phyloP scores from a whole-genome alignment of 805 yeast species.

The Isabelozyma gotoi region DNA sequence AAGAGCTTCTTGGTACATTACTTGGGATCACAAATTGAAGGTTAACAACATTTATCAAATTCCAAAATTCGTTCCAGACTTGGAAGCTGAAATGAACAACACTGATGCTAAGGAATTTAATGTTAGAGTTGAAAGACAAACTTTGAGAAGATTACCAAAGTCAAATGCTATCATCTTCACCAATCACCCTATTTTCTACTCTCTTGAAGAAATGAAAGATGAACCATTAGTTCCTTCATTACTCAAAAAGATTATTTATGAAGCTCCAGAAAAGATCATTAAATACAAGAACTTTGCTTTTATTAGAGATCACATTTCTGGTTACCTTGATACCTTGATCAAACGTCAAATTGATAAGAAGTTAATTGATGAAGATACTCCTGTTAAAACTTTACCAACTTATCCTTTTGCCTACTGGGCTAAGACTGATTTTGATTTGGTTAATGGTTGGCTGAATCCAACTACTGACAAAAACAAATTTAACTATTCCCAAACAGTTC shows the following conservation, averaged over 20 bases:
- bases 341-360: conserved; percentile 59
- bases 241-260: conserved; percentile 58
- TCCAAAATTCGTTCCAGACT: conserved; percentile 43
- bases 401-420: conserved; percentile 68
- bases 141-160: conserved; percentile 65
- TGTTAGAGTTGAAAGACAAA: conserved; percentile 73
- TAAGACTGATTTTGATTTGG: conserved; percentile 37
- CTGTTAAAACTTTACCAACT: conserved; percentile 55
- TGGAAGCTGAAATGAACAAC: conserved; percentile 23
- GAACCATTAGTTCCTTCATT: conserved; percentile 80
- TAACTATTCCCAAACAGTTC: neutral
- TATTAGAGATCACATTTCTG: conserved; percentile 58
- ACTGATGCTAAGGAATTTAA: conserved; percentile 55
- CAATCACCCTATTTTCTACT: conserved; percentile 75
- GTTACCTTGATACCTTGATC: conserved; percentile 57
- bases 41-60: conserved; percentile 56
- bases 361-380: conserved; percentile 53
- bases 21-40: conserved; percentile 69
- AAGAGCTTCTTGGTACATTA: conserved; percentile 71
- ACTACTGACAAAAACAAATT: conserved; percentile 18
- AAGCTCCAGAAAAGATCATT: conserved; percentile 65
- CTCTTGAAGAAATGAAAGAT: conserved; percentile 76
- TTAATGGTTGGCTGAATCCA: conserved; percentile 43
- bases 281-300: conserved; percentile 62
- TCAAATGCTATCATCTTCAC: conserved; percentile 68